Percentiles rank a stretch among this genome's conserved stretches.
These are phyloP conservation scores for Penicillium brevicompactum DNA, from an alignment of 2,329 filamentous ascomycete genomes.

Conservation along the genomic window DNA sequence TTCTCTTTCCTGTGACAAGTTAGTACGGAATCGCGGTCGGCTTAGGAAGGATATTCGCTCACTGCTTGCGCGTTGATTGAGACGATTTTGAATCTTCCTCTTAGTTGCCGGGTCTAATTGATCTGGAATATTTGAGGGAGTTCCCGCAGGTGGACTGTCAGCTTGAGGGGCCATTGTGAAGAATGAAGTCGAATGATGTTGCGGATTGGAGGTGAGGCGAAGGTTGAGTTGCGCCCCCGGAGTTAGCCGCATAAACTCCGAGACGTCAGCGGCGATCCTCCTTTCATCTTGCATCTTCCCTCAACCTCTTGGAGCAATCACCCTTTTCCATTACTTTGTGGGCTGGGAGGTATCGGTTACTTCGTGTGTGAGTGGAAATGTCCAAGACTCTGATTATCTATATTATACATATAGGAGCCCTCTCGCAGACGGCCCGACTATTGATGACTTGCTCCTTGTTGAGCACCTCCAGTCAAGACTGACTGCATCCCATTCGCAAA, in stretches of 20 bases:
- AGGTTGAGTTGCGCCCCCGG: not conserved
- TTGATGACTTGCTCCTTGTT: not conserved
- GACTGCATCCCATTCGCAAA: slow-evolving; percentile 8
- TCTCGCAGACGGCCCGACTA: not conserved
- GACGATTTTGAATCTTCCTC: slow-evolving; percentile 23
- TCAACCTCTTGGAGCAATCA: too few relatives aligned
- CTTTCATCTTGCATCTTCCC: too few relatives aligned
- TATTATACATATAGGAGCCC: not conserved
- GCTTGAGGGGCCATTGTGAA: not conserved
- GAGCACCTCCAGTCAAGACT: not conserved
- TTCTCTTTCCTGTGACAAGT: slow-evolving; percentile 13
- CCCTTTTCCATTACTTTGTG: too few relatives aligned
- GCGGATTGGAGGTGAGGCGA: not conserved
- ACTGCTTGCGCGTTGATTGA: slow-evolving; percentile 28
- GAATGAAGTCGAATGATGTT: not conserved
- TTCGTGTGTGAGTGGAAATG: too few relatives aligned
- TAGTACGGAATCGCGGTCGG: not conserved
- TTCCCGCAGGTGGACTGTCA: not conserved
- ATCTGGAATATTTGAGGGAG: not conserved
- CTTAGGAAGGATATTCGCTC: slow-evolving; percentile 1
- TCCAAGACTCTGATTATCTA: too few relatives aligned
- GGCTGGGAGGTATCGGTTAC: too few relatives aligned
- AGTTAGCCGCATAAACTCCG: not conserved
- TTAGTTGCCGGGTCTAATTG: slow-evolving; percentile 9
- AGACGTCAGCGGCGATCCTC: too few relatives aligned